Evolutionary conservation across 305 asterid species (phyloP).

Genomic region (Rubia peregrina): DNA sequence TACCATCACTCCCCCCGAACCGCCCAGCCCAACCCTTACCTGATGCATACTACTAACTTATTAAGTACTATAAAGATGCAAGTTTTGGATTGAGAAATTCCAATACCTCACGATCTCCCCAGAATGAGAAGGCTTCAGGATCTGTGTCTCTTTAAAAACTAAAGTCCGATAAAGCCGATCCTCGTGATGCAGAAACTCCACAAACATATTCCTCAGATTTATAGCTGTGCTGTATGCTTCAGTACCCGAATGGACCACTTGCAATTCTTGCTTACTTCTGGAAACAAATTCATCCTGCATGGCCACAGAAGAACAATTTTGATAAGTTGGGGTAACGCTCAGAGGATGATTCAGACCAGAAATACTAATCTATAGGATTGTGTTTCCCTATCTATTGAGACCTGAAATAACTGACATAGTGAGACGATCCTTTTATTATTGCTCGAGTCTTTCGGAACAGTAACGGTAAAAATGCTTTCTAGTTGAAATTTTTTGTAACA

Average conservation of each 20-base stretch:
- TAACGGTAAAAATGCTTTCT: background rate
- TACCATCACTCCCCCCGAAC: too few relatives aligned
- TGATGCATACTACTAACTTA: background rate
- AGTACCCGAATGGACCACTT: constrained; percentile 19
- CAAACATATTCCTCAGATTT: background rate
- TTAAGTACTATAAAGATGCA: background rate
- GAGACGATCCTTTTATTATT: background rate
- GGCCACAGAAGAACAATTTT: background rate
- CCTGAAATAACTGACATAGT: background rate
- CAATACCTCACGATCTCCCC: background rate
- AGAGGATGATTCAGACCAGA: background rate
- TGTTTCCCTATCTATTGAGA: background rate
- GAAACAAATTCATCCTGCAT: constrained; percentile 20
- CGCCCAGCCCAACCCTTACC: too few relatives aligned
- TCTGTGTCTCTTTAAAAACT: background rate
- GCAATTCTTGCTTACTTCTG: constrained; percentile 13
- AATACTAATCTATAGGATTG: background rate
- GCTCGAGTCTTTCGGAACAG: background rate
- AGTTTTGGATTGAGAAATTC: background rate
- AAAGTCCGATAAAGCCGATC: background rate
- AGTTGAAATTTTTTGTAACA: too few relatives aligned
- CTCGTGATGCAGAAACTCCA: background rate
- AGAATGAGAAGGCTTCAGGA: background rate
- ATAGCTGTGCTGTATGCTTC: background rate
- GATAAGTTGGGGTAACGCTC: background rate